Evolutionary conservation across 768 basidiomycete species (phyloP).

Genomic region (Russula brevipes): DNA sequence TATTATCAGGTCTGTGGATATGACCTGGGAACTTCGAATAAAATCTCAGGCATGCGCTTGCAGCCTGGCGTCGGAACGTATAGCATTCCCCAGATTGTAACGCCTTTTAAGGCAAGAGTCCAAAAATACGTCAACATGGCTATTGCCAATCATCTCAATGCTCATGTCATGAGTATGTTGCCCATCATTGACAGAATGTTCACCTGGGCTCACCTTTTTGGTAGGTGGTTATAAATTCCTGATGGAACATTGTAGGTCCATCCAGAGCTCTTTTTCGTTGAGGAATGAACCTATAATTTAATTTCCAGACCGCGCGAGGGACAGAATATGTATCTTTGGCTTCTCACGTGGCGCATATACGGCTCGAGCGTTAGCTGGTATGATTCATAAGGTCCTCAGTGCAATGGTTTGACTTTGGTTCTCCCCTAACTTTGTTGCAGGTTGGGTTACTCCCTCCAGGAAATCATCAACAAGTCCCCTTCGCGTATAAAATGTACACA

Average conservation of each 20-base stretch:
- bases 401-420: too few relatives aligned
- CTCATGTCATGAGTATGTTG: slow-evolving; percentile 62
- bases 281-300: not conserved
- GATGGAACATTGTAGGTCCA: slow-evolving; percentile 63
- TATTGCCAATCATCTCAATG: slow-evolving; percentile 55
- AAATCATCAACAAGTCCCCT: slow-evolving; percentile 72
- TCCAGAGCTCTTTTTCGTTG: not conserved
- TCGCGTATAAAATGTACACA: slow-evolving; percentile 72
- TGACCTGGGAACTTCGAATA: not conserved
- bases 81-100: slow-evolving; percentile 55
- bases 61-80: slow-evolving; percentile 73
- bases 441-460: slow-evolving; percentile 64
- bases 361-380: slow-evolving; percentile 63
- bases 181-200: not conserved
- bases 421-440: slow-evolving; percentile 30
- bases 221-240: slow-evolving; percentile 71
- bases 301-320: slow-evolving; percentile 52
- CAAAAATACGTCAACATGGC: slow-evolving; percentile 54
- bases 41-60: not conserved
- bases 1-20: slow-evolving; percentile 57
- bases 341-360: slow-evolving; percentile 76
- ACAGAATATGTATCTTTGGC: slow-evolving; percentile 75
- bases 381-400: slow-evolving; percentile 55
- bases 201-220: too few relatives aligned
- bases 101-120: slow-evolving; percentile 48